Evolutionary conservation across 75 land plant genomes (phyloP).

Genomic region (Isoetes taiwanensis): DNA sequence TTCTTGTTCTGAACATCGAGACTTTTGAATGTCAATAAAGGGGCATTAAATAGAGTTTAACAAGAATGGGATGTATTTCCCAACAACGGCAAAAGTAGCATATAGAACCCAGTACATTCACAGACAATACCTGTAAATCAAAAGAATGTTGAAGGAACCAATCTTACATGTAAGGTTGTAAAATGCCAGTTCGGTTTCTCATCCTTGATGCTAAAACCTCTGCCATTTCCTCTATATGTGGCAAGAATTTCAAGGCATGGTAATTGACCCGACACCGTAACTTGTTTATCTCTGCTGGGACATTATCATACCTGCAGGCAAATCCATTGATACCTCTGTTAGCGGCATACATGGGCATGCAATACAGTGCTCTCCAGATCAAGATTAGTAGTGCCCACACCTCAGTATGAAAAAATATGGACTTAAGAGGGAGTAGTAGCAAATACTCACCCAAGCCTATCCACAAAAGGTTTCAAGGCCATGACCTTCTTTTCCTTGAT

Average conservation of each 20-base stretch:
- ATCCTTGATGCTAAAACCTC: slow-evolving; percentile 61
- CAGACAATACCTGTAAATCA: neutral
- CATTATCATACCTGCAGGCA: slow-evolving; percentile 79
- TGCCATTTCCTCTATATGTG: slow-evolving; percentile 83
- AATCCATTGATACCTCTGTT: neutral
- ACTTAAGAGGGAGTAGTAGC: neutral
- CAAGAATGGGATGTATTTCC: too few relatives aligned
- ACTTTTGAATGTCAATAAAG: too few relatives aligned
- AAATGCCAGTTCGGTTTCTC: slow-evolving; percentile 73
- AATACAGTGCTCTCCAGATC: too few relatives aligned
- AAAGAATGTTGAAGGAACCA: neutral
- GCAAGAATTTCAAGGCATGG: slow-evolving; percentile 88
- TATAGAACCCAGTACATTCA: too few relatives aligned
- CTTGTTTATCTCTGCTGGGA: slow-evolving; percentile 79
- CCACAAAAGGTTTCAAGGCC: slow-evolving; percentile 97
- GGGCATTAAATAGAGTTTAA: too few relatives aligned
- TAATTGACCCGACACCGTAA: slow-evolving; percentile 89
- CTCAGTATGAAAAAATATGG: neutral
- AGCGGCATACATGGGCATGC: neutral
- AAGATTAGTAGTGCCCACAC: too few relatives aligned
- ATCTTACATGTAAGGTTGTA: slow-evolving; percentile 77
- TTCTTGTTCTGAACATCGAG: too few relatives aligned
- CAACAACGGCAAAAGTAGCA: too few relatives aligned
- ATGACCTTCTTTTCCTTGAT: slow-evolving; percentile 91
- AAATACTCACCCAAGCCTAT: slow-evolving; percentile 71